Evolutionary conservation across 106 monocot species (phyloP).

Genomic region (Xerophyta viscosa): DNA sequence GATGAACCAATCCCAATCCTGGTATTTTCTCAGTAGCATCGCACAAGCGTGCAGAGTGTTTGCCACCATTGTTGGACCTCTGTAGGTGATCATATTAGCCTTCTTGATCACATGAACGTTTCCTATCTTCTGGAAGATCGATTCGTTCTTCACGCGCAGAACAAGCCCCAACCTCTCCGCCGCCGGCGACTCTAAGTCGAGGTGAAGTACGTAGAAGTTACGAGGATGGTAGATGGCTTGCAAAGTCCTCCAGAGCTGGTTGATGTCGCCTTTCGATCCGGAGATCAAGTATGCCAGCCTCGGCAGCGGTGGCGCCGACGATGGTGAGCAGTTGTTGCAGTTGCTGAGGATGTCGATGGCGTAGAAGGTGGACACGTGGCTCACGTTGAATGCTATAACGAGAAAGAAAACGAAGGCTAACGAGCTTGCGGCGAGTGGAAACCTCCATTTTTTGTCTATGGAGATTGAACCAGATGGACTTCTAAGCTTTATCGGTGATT

Average conservation of each 20-base stretch:
- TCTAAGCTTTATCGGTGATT: not conserved
- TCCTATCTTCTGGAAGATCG: constrained; percentile 20
- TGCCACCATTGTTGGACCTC: constrained; percentile 61
- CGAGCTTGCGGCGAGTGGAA: constrained; percentile 23
- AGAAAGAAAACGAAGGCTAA: constrained; percentile 15
- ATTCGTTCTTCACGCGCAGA: constrained; percentile 19
- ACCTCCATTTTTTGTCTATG: constrained; percentile 35
- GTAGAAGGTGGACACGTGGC: constrained; percentile 14
- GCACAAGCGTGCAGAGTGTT: constrained; percentile 59
- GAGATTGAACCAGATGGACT: not conserved
- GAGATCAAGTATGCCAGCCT: constrained; percentile 50
- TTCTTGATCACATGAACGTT: constrained; percentile 50
- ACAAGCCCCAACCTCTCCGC: constrained; percentile 29
- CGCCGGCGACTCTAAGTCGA: constrained; percentile 35
- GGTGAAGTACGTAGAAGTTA: constrained; percentile 42
- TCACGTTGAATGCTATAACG: constrained; percentile 24
- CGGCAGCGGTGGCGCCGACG: constrained; percentile 2
- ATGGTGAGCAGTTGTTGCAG: constrained; percentile 1
- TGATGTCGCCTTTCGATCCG: constrained; percentile 53
- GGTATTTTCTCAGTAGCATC: constrained; percentile 35
- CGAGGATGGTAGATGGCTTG: constrained; percentile 48
- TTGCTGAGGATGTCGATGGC: constrained; percentile 15
- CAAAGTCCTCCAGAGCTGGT: constrained; percentile 41
- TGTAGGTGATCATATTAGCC: constrained; percentile 53
- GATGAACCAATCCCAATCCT: constrained; percentile 67